phyloP scores from a whole-genome alignment of 352 stramenopile species.

The Globisporangium orthogonon region DNA sequence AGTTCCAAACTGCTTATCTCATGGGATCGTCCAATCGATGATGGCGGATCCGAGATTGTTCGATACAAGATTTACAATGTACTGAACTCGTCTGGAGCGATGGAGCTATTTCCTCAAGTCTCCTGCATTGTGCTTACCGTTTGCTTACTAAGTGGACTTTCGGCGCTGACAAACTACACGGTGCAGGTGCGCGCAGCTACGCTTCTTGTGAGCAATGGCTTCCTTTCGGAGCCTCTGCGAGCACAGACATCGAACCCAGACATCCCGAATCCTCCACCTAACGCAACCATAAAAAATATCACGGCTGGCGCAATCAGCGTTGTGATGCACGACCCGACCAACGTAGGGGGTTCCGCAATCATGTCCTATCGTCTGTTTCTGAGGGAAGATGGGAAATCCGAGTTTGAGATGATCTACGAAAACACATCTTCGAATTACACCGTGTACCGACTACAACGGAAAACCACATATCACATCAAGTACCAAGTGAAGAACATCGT shows the following conservation, averaged over 20 bases:
- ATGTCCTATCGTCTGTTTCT: constrained; percentile 35
- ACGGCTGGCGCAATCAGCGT: constrained; percentile 52
- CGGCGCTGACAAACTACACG: constrained; percentile 33
- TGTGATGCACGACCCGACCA: constrained; percentile 38
- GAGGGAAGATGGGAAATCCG: constrained; percentile 13
- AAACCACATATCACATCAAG: constrained; percentile 33
- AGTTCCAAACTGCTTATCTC: constrained; percentile 36
- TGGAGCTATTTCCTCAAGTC: constrained; percentile 17
- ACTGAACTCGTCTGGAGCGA: neutral
- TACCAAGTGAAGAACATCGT: constrained; percentile 45
- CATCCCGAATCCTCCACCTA: constrained; percentile 31
- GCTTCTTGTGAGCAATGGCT: constrained; percentile 19
- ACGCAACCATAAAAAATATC: constrained; percentile 19
- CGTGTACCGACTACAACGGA: constrained; percentile 26
- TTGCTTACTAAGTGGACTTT: constrained; percentile 32
- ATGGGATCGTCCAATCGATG: constrained; percentile 41
- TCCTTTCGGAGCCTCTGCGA: constrained; percentile 16
- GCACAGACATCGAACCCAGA: constrained; percentile 32
- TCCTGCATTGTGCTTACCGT: constrained; percentile 22
- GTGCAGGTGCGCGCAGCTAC: constrained; percentile 33
- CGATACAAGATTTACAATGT: constrained; percentile 46
- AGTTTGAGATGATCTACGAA: constrained; percentile 26
- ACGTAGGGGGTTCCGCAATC: constrained; percentile 40
- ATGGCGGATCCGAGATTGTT: constrained; percentile 35
- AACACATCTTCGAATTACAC: constrained; percentile 14